Base-by-base conservation (phyloP, 495 filamentous ascomycete species). In the Tuber magnatum region DNA sequence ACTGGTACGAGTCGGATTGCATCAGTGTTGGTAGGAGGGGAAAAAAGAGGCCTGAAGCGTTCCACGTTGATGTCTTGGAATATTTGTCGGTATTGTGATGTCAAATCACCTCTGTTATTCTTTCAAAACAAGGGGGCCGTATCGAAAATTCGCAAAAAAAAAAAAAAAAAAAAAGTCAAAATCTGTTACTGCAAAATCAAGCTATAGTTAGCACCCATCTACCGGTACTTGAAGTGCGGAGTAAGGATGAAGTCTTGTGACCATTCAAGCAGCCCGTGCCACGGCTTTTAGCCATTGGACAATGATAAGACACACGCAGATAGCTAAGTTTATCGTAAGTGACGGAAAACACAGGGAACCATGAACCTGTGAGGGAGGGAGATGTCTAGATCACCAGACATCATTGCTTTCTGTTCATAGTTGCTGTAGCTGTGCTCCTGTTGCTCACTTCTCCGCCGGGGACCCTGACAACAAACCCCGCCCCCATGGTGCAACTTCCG, bases 171-270 rank as follows among this genome's bases (percentile, higher is more conserved):
- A 40, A 51, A 51, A 35, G 56, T 7, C 14, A 28, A 65, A 65
- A 65, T 35, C 12, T 65, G 1, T 35, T 65, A 20, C 56, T 18
- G 56, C 18, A 40, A 65, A 65, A 65, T 28, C 14, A 65, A 65
- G 18, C 28, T 65, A 18, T 20, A 35, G 56, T 35, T 65, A 65
- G 56, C n/a, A 61, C 24, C 8, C 28, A 65, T 18, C 12, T 28
- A 35, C n/a, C n/a, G n/a, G n/a, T n/a, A n/a, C 28, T 35, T 65
- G 56, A 28, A 65, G 28, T 65, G 56, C 56, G 56, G 56, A 65
- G 56, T 65, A 65, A 65, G 56, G 28, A 65, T 65, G 28, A 65
- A 65, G 56, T 65, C 56, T 65, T 65, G 56, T 65, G 56, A 65
- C 56, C 56, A 65, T 65, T 12, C 28, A 32, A 65, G 28, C 56